phyloP scores from a whole-genome alignment of 352 stramenopile species.

The Phytophthora europaea region DNA sequence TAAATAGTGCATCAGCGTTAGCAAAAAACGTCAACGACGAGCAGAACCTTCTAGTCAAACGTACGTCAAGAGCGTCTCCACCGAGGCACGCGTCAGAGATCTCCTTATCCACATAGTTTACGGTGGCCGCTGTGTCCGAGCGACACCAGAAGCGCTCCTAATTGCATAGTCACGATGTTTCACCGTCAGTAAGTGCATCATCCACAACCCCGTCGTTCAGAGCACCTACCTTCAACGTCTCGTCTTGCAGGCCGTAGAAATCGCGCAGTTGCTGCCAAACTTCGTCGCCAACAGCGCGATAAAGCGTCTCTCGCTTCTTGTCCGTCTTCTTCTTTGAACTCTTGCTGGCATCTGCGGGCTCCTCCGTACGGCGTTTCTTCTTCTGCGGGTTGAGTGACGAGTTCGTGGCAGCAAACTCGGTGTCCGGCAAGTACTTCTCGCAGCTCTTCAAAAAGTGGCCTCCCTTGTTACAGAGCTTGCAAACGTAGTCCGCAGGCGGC shows the following conservation, averaged over 20 bases:
- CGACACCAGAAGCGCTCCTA: conserved; percentile 77
- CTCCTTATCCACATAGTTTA: conserved; percentile 84
- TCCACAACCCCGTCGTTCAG: background rate
- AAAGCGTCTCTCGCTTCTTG: conserved; percentile 76
- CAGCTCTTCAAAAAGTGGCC: conserved; percentile 87
- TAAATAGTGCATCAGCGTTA: background rate
- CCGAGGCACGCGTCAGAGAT: conserved; percentile 72
- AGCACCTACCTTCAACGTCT: conserved; percentile 51
- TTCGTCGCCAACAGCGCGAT: conserved; percentile 70
- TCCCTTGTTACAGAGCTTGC: conserved; percentile 73
- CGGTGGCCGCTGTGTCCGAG: conserved; percentile 75
- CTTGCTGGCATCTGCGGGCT: background rate
- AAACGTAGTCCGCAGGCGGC: conserved; percentile 74
- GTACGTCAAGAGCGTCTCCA: conserved; percentile 75
- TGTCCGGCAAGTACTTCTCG: conserved; percentile 61
- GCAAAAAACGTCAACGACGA: background rate
- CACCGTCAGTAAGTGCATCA: background rate
- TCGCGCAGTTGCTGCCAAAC: conserved; percentile 63
- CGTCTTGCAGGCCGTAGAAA: conserved; percentile 77
- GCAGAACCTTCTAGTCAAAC: background rate
- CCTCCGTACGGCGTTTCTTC: conserved; percentile 62
- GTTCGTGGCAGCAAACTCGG: conserved; percentile 43
- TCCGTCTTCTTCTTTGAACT: conserved; percentile 36
- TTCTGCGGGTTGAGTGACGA: conserved; percentile 43
- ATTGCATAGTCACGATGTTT: conserved; percentile 1